These are phyloP conservation scores for Hygrophila difformis DNA, from an alignment of 257 asterid genomes.

Conservation along the genomic window DNA sequence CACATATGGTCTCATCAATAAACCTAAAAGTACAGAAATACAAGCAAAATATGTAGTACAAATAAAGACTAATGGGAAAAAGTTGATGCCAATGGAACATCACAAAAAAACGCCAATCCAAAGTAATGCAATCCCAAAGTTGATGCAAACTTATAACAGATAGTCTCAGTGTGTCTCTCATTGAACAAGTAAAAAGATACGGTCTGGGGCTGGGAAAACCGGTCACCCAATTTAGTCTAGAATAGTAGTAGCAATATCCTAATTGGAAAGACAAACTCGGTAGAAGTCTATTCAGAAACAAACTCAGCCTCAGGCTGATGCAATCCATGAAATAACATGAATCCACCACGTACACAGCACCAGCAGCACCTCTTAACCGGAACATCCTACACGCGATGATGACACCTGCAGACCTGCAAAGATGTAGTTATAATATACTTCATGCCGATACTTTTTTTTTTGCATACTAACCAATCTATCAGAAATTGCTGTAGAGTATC, in stretches of 20 bases:
- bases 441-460: constrained; percentile 35
- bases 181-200: constrained; percentile 10
- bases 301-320: constrained; percentile 26
- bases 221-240: constrained; percentile 14
- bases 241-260: constrained; percentile 12
- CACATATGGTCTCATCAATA: too few species aligned
- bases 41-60: too few species aligned
- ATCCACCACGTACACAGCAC: constrained; percentile 41
- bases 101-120: constrained; percentile 9
- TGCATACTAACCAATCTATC: constrained; percentile 34
- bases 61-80: background rate
- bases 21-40: too few species aligned
- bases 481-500: constrained; percentile 37
- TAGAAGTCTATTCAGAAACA: constrained; percentile 11
- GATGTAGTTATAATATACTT: constrained; percentile 31
- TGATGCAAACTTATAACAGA: constrained; percentile 12
- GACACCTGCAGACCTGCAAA: constrained; percentile 43
- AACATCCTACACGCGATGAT: constrained; percentile 6
- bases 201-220: constrained; percentile 13
- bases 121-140: constrained; percentile 6
- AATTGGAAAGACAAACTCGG: too few species aligned
- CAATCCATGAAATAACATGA: constrained; percentile 19
- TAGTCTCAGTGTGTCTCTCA: constrained; percentile 16
- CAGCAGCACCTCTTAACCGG: constrained; percentile 39
- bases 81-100: background rate